phyloP scores from a whole-genome alignment of 2,329 filamentous ascomycete genomes.

The Penicillium hordei region DNA sequence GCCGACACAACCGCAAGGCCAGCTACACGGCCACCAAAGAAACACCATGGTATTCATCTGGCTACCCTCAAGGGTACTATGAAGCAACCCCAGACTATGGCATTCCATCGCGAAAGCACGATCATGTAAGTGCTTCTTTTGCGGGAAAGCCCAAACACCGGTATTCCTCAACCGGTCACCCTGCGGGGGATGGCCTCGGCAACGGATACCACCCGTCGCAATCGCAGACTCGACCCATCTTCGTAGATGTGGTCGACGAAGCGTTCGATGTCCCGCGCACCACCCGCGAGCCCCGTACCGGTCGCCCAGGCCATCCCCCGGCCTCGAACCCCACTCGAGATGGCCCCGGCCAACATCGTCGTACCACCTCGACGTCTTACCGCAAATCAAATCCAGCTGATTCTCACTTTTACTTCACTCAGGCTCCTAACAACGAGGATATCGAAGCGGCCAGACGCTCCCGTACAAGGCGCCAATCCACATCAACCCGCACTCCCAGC shows the following conservation, averaged over 20 bases:
- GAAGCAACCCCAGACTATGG: conserved; percentile 50
- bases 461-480: conserved; percentile 56
- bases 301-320: conserved; percentile 25
- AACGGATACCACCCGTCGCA: conserved; percentile 28
- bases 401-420: conserved; percentile 53
- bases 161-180: conserved; percentile 47
- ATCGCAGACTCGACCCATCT: conserved; percentile 54
- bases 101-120: conserved; percentile 55
- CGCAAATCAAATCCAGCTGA: conserved; percentile 48
- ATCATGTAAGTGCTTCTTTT: conserved; percentile 66
- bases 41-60: conserved; percentile 47
- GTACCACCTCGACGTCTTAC: conserved; percentile 37
- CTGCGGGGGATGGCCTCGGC: conserved; percentile 32
- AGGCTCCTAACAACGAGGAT: conserved; percentile 60
- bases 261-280: conserved; percentile 50
- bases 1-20: conserved; percentile 57
- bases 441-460: conserved; percentile 47
- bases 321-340: conserved; percentile 25
- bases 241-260: conserved; percentile 58
- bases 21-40: conserved; percentile 53
- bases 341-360: conserved; percentile 20
- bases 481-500: conserved; percentile 48
- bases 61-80: conserved; percentile 49
- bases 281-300: conserved; percentile 46
- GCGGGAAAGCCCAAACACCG: conserved; percentile 44